Evolutionary conservation across 139 green algal genomes (phyloP).

Genomic region (Micractinium conductrix): DNA sequence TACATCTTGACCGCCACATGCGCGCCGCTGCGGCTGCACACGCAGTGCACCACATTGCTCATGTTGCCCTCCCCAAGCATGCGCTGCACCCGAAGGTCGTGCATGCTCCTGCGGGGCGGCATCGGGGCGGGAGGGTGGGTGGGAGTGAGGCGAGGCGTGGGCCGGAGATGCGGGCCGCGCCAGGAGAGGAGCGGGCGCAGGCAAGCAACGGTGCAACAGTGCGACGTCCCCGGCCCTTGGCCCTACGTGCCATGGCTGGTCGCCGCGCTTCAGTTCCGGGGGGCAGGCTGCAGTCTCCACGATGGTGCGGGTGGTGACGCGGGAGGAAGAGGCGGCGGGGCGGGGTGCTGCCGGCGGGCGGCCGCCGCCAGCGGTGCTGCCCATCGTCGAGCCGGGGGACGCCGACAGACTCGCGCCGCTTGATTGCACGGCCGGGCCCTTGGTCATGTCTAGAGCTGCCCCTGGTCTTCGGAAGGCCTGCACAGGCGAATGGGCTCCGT

Average conservation of each 20-base stretch:
- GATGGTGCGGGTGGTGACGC: slow-evolving; percentile 25
- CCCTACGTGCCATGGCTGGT: slow-evolving; percentile 18
- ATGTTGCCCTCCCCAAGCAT: slow-evolving; percentile 43
- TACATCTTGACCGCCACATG: slow-evolving; percentile 84
- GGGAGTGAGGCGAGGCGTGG: too few species aligned
- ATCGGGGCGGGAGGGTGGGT: not conserved
- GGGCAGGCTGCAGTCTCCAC: slow-evolving; percentile 38
- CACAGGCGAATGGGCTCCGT: not conserved
- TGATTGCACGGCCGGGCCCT: slow-evolving; percentile 16
- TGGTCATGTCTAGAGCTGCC: not conserved
- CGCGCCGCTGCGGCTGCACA: slow-evolving; percentile 51
- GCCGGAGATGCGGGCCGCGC: too few species aligned
- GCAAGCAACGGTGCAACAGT: not conserved
- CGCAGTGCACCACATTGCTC: slow-evolving; percentile 49
- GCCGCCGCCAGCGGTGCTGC: not conserved
- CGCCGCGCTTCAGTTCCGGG: slow-evolving; percentile 24
- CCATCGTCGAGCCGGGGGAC: too few species aligned
- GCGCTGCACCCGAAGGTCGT: slow-evolving; percentile 31
- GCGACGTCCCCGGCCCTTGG: not conserved
- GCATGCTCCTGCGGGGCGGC: slow-evolving; percentile 14
- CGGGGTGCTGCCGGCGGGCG: not conserved
- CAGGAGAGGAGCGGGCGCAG: not conserved
- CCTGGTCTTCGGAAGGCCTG: not conserved
- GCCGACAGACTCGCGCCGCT: slow-evolving; percentile 26
- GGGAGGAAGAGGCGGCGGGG: not conserved